Evolutionary conservation across 2,329 filamentous ascomycete species (phyloP).

Genomic region (Fusarium falciforme): DNA sequence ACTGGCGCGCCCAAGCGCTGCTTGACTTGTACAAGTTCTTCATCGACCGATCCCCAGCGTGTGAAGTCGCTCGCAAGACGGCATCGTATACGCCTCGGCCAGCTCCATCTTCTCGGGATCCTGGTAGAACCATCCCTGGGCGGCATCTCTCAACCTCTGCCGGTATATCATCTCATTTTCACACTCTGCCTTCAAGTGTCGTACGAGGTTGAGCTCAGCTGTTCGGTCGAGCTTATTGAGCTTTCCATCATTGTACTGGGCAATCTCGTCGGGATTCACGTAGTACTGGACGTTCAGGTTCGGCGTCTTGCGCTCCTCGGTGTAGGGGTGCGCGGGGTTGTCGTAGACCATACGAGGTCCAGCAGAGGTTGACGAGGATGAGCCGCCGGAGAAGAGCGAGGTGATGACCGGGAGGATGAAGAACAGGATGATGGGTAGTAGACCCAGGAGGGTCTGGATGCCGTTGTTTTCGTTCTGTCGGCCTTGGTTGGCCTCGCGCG

Average conservation of each 20-base stretch:
- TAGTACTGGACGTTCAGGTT: slow-evolving; percentile 84
- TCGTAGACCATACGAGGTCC: slow-evolving; percentile 82
- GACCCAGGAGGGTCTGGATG: slow-evolving; percentile 73
- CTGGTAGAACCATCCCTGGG: slow-evolving; percentile 87
- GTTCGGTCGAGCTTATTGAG: slow-evolving; percentile 79
- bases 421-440: slow-evolving; percentile 89
- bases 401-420: slow-evolving; percentile 88
- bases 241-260: slow-evolving; percentile 75
- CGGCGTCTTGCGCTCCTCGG: slow-evolving; percentile 76
- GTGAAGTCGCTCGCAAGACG: slow-evolving; percentile 64
- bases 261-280: slow-evolving; percentile 82
- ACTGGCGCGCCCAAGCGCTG: not conserved
- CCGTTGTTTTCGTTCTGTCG: slow-evolving; percentile 61
- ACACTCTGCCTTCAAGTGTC: slow-evolving; percentile 76
- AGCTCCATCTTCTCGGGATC: slow-evolving; percentile 82
- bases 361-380: slow-evolving; percentile 53
- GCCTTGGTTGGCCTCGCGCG: slow-evolving; percentile 68
- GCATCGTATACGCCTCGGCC: slow-evolving; percentile 67
- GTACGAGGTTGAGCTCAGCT: slow-evolving; percentile 80
- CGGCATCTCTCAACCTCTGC: slow-evolving; percentile 77
- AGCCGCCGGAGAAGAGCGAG: slow-evolving; percentile 75
- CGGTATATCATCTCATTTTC: slow-evolving; percentile 76
- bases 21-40: slow-evolving; percentile 10
- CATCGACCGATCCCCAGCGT: slow-evolving; percentile 50
- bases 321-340: slow-evolving; percentile 75